Evolutionary conservation across 2,329 filamentous ascomycete genomes (phyloP).

Genomic region (Ophiobolus disseminans): DNA sequence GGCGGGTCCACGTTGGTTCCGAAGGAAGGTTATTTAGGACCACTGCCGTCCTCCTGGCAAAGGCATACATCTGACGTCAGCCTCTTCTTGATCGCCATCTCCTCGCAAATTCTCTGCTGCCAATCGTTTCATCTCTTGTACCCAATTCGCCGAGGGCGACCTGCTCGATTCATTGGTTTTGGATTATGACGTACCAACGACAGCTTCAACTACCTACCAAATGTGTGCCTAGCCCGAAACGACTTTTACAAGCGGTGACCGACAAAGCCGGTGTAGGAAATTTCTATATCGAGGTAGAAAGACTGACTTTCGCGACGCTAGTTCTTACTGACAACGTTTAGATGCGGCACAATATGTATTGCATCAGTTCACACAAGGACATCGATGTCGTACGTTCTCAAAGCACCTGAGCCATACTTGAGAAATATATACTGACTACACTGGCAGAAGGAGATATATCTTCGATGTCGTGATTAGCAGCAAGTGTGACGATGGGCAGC

Average conservation of each 20-base stretch:
- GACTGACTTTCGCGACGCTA: not conserved
- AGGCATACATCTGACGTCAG: too few species aligned
- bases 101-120: too few species aligned
- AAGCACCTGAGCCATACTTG: too few species aligned
- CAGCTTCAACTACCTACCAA: not conserved
- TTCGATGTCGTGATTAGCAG: not conserved
- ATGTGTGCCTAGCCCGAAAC: not conserved
- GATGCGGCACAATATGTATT: slow-evolving; percentile 4
- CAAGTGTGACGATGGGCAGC: too few species aligned
- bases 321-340: not conserved
- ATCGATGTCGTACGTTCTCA: not conserved
- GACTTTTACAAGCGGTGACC: not conserved
- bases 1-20: too few species aligned
- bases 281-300: not conserved
- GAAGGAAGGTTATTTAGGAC: too few species aligned
- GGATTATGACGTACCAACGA: not conserved
- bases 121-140: too few species aligned
- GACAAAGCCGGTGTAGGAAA: not conserved
- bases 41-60: too few species aligned
- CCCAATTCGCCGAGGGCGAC: too few species aligned
- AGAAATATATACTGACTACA: too few species aligned
- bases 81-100: not conserved
- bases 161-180: too few species aligned
- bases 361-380: not conserved
- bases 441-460: not conserved